phyloP scores from a whole-genome alignment of 2,329 filamentous ascomycete genomes.

The Ophiocordyceps unilateralis region DNA sequence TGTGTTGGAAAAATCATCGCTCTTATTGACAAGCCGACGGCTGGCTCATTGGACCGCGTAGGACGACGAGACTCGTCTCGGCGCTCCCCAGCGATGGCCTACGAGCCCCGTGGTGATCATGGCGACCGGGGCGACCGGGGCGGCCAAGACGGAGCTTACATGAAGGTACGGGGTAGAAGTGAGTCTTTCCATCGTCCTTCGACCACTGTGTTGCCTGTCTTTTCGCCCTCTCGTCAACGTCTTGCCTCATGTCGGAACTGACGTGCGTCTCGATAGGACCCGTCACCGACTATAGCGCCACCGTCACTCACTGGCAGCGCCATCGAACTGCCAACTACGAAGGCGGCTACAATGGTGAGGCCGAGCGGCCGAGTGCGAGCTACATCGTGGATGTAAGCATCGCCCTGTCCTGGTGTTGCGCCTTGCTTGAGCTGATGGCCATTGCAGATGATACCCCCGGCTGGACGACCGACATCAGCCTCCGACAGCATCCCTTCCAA shows the following conservation, averaged over 20 bases:
- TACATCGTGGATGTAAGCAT: constrained; percentile 64
- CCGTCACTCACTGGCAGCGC: constrained; percentile 81
- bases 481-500: constrained; percentile 86
- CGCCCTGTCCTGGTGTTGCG: not conserved
- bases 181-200: constrained; percentile 13
- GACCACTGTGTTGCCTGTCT: too few species aligned
- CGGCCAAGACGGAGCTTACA: constrained; percentile 25
- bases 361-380: constrained; percentile 70
- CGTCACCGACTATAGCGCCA: constrained; percentile 85
- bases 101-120: constrained; percentile 35
- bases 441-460: constrained; percentile 66
- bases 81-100: constrained; percentile 25
- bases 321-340: constrained; percentile 55
- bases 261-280: constrained; percentile 42
- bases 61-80: constrained; percentile 6
- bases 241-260: too few species aligned
- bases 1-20: not conserved
- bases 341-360: constrained; percentile 53
- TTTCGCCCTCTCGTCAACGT: too few species aligned
- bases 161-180: constrained; percentile 34
- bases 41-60: constrained; percentile 2
- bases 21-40: not conserved
- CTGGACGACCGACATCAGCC: constrained; percentile 54
- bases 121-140: constrained; percentile 22
- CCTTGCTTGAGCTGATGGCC: constrained; percentile 5